phyloP scores from a whole-genome alignment of 1,139 yeast species.

The Suhomyces anneliseae region DNA sequence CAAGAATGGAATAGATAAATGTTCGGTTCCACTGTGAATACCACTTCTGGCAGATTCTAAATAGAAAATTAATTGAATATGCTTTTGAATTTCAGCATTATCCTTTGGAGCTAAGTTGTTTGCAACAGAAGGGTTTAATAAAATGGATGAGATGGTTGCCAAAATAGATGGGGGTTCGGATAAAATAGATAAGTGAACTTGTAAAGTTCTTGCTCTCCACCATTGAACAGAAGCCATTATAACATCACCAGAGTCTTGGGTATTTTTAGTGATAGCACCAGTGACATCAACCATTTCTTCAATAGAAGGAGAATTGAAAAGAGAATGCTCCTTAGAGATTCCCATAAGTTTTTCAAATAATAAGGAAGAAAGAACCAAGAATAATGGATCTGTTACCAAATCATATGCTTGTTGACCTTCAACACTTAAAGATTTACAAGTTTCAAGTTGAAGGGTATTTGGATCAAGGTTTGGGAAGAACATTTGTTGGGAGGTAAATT shows the following conservation, averaged over 20 bases:
- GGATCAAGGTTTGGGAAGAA: conserved; percentile 34
- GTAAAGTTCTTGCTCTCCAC: conserved; percentile 74
- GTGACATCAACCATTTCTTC: conserved; percentile 23
- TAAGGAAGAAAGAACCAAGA: conserved; percentile 47
- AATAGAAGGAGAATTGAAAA: conserved; percentile 22
- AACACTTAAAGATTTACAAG: conserved; percentile 43
- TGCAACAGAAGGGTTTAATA: conserved; percentile 36
- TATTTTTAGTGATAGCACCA: conserved; percentile 9
- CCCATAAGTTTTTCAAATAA: conserved; percentile 52
- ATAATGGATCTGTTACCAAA: conserved; percentile 54
- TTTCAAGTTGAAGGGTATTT: conserved; percentile 29
- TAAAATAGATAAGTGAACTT: conserved; percentile 59
- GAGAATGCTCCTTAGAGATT: conserved; percentile 28
- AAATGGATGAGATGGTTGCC: conserved; percentile 39
- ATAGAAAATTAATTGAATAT: conserved; percentile 49
- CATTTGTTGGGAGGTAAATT: conserved; percentile 33
- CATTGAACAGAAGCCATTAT: conserved; percentile 54
- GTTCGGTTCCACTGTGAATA: conserved; percentile 61
- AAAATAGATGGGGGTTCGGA: conserved; percentile 56
- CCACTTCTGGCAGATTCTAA: conserved; percentile 68
- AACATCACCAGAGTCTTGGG: conserved; percentile 19
- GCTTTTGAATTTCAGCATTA: conserved; percentile 28
- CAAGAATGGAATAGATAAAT: conserved; percentile 51
- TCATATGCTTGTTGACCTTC: conserved; percentile 69
- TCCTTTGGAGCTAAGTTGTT: conserved; percentile 30